Evolutionary conservation across 208 protist genomes (phyloP).

Genomic region (Porcisia hertigi): DNA sequence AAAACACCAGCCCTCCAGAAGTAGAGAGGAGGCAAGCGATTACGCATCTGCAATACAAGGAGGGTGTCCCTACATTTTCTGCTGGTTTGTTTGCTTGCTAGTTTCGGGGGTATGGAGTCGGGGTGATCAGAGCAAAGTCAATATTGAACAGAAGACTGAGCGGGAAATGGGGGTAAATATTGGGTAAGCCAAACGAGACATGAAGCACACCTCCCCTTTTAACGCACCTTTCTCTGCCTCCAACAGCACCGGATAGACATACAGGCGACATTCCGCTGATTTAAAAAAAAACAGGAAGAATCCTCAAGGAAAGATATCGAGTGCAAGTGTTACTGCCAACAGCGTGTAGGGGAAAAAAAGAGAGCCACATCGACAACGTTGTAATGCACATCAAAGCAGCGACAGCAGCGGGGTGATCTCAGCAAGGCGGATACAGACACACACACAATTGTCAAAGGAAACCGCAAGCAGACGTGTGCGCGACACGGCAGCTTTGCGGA

Average conservation of each 20-base stretch:
- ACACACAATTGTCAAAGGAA: neutral
- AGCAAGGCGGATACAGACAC: neutral
- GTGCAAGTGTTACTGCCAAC: neutral
- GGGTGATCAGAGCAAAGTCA: neutral
- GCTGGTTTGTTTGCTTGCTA: neutral
- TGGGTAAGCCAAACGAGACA: neutral
- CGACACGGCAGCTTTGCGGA: neutral
- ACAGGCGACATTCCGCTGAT: neutral
- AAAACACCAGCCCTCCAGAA: too few species aligned
- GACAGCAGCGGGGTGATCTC: neutral
- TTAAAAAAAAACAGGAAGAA: neutral
- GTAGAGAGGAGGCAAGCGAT: neutral
- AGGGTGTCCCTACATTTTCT: too few species aligned
- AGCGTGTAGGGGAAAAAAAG: neutral
- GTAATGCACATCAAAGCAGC: neutral
- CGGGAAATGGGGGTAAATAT: constrained; percentile 4
- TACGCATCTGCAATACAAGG: neutral
- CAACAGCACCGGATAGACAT: neutral
- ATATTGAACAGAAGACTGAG: neutral
- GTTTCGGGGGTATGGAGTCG: neutral
- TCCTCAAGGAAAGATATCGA: neutral
- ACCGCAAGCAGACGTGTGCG: neutral
- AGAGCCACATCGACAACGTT: neutral
- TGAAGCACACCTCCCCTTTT: neutral
- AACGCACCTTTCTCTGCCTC: neutral